phyloP scores from a whole-genome alignment of 768 basidiomycete species.

The Cyathus striatus region DNA sequence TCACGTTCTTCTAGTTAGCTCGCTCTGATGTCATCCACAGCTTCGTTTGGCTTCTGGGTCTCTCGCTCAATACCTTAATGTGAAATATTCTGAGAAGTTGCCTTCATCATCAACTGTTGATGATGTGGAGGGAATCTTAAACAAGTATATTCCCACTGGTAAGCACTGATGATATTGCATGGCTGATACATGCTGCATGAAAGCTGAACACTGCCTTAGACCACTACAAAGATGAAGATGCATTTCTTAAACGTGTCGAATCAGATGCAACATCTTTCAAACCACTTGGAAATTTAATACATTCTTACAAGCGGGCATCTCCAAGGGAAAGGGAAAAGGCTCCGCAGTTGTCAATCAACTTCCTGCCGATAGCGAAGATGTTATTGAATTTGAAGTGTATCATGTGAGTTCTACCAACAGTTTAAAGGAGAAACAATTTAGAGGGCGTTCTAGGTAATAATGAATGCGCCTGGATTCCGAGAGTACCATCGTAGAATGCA shows the following conservation, averaged over 20 bases:
- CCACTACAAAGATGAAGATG: conserved; percentile 61
- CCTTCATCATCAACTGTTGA: conserved; percentile 67
- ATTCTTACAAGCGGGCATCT: conserved; percentile 66
- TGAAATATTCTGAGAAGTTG: conserved; percentile 66
- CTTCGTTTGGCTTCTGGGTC: conserved; percentile 86
- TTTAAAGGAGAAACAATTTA: not conserved
- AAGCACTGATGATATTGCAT: conserved; percentile 8
- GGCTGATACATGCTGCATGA: not conserved
- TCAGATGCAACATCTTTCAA: conserved; percentile 73
- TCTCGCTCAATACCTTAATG: conserved; percentile 66
- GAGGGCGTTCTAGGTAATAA: conserved; percentile 54
- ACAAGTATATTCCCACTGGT: conserved; percentile 76
- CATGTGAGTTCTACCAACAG: conserved; percentile 52
- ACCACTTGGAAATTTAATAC: conserved; percentile 72
- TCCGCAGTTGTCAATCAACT: conserved; percentile 28
- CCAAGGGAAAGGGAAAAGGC: conserved; percentile 55
- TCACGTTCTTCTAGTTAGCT: not conserved
- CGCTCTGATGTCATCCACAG: conserved; percentile 30
- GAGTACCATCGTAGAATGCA: conserved; percentile 94
- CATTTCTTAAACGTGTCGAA: conserved; percentile 69
- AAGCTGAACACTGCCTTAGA: conserved; percentile 30
- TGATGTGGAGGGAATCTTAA: conserved; percentile 77
- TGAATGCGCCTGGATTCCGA: conserved; percentile 80
- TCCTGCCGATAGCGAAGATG: conserved; percentile 49
- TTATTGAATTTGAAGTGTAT: conserved; percentile 83